These are phyloP conservation scores for Malus fusca DNA, from an alignment of 306 rosid species.

Conservation along the genomic window DNA sequence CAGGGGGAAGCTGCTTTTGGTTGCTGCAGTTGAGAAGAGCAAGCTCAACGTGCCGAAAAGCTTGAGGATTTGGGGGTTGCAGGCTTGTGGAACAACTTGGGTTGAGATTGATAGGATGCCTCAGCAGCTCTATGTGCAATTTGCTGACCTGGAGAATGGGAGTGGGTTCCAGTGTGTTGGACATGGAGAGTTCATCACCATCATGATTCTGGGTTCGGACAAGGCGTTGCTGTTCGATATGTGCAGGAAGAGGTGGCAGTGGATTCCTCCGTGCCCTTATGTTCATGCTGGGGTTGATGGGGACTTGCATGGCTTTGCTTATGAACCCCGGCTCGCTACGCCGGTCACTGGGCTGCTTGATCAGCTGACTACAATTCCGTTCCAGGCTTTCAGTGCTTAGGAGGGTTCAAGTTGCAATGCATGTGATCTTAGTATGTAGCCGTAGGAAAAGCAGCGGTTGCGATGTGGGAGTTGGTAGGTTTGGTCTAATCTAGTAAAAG, in stretches of 20 bases:
- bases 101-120: conserved; percentile 96
- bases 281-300: neutral
- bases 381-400: conserved; percentile 30
- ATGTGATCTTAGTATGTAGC: neutral
- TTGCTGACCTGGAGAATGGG: conserved; percentile 53
- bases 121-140: conserved; percentile 61
- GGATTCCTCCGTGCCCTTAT: conserved; percentile 93
- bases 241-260: conserved; percentile 65
- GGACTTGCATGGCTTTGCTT: conserved; percentile 76
- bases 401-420: neutral
- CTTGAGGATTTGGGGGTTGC: conserved; percentile 75
- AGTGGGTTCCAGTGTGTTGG: conserved; percentile 73
- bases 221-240: conserved; percentile 66
- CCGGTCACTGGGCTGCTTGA: conserved; percentile 75
- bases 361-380: conserved; percentile 50
- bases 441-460: neutral
- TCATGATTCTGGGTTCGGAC: conserved; percentile 42
- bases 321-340: conserved; percentile 73
- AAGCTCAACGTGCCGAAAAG: conserved; percentile 81
- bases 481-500: neutral
- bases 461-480: neutral
- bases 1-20: conserved; percentile 48
- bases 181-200: conserved; percentile 65
- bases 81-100: conserved; percentile 75
- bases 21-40: conserved; percentile 89